phyloP scores from a whole-genome alignment of 495 filamentous ascomycete genomes.

The Penicillium salamii region DNA sequence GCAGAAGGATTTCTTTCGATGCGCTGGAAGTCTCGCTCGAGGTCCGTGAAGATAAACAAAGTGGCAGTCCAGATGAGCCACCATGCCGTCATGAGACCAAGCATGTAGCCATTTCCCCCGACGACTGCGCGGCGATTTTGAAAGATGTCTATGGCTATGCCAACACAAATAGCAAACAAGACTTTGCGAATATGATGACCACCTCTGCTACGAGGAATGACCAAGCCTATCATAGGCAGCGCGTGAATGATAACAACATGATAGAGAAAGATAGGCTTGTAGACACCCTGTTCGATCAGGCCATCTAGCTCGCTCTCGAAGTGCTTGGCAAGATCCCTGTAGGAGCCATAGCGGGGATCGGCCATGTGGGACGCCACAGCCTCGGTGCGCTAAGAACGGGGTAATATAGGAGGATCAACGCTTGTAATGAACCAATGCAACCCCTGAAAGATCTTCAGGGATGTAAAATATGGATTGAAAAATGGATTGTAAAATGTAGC shows the following conservation, averaged over 20 bases:
- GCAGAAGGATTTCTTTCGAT: constrained; percentile 45
- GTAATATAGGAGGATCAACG: background rate
- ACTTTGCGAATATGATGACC: constrained; percentile 44
- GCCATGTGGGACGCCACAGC: constrained; percentile 26
- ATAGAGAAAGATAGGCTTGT: constrained; percentile 40
- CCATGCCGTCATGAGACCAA: constrained; percentile 66
- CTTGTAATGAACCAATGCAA: background rate
- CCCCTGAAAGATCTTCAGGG: background rate
- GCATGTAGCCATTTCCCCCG: constrained; percentile 62
- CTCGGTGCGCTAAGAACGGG: constrained; percentile 8
- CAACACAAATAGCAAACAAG: constrained; percentile 52
- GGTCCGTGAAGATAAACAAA: constrained; percentile 61
- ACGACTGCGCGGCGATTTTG: constrained; percentile 47
- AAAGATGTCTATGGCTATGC: constrained; percentile 39
- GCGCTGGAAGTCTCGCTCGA: constrained; percentile 64
- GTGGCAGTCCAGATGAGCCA: constrained; percentile 60
- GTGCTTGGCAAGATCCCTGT: constrained; percentile 17
- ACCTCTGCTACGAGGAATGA: constrained; percentile 27
- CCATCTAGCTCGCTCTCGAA: constrained; percentile 20
- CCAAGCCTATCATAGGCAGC: constrained; percentile 31
- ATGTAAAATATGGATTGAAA: background rate
- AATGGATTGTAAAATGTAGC: background rate
- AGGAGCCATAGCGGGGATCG: constrained; percentile 16
- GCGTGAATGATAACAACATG: constrained; percentile 29
- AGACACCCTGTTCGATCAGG: constrained; percentile 27